Conservation (phyloP, 169 alveolate genomes). For the Theileria parva region DNA sequence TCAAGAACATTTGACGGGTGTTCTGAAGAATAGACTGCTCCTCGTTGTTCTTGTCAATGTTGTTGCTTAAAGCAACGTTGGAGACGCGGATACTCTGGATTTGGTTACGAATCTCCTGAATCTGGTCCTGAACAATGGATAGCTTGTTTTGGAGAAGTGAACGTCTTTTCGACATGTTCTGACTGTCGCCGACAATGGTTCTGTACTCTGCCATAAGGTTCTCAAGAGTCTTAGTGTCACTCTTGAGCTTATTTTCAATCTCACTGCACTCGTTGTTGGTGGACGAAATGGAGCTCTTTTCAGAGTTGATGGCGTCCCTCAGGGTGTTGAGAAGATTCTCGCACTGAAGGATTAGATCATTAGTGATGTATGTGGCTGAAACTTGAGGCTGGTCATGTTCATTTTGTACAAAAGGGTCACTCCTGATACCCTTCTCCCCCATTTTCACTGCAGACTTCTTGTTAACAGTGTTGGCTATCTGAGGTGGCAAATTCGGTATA, state of each 20-base stretch:
- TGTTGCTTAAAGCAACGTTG: slow-evolving; percentile 17
- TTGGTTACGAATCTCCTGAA: slow-evolving; percentile 17
- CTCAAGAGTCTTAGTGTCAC: slow-evolving; percentile 27
- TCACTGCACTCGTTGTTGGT: neutral
- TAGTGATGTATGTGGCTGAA: neutral
- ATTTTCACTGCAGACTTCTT: neutral
- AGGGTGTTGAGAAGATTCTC: slow-evolving; percentile 16
- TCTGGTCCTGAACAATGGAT: slow-evolving; percentile 20
- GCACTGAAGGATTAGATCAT: slow-evolving; percentile 14
- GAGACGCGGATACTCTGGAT: slow-evolving; percentile 9
- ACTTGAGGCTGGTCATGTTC: neutral
- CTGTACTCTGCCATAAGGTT: slow-evolving; percentile 17
- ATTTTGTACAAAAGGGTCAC: neutral
- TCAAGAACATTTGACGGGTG: slow-evolving; percentile 32
- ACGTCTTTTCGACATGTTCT: neutral
- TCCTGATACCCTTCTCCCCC: slow-evolving; percentile 17
- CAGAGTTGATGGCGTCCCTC: slow-evolving; percentile 15
- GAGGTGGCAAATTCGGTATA: neutral
- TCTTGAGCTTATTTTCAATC: slow-evolving; percentile 16
- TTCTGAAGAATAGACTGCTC: slow-evolving; percentile 21
- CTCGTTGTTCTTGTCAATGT: slow-evolving; percentile 26
- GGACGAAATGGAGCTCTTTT: neutral
- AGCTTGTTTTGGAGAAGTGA: slow-evolving; percentile 19
- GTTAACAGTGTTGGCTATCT: neutral
- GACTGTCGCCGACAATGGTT: slow-evolving; percentile 18